Evolutionary conservation across 345 rosid genomes (phyloP).

Genomic region (Kernera saxatilis): DNA sequence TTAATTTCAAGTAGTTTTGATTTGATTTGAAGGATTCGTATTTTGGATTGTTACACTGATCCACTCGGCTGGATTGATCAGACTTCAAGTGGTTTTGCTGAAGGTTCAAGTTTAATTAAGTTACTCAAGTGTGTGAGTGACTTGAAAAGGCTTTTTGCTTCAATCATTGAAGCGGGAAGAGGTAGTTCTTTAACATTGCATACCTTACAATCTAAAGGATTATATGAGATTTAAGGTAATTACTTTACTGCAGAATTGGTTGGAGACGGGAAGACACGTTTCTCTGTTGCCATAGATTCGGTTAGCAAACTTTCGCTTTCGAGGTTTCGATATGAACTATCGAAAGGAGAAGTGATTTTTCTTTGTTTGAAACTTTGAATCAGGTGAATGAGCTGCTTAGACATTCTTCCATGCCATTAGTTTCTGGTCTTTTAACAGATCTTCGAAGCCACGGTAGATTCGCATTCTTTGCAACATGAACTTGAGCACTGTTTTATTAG

Average conservation of each 20-base stretch:
- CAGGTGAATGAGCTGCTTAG: constrained; percentile 76
- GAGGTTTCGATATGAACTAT: neutral
- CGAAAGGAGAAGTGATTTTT: neutral
- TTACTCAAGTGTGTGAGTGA: constrained; percentile 56
- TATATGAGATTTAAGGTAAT: constrained; percentile 2
- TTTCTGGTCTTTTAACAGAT: constrained; percentile 59
- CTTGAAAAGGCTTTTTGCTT: constrained; percentile 46
- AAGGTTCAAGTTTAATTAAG: constrained; percentile 28
- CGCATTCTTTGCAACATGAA: neutral
- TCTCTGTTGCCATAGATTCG: constrained; percentile 77
- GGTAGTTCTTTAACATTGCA: constrained; percentile 33
- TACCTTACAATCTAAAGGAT: neutral
- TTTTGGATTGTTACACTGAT: constrained; percentile 86
- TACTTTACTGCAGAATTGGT: constrained; percentile 47
- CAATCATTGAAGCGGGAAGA: constrained; percentile 62
- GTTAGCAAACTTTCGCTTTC: constrained; percentile 35
- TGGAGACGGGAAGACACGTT: constrained; percentile 55
- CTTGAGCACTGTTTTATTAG: neutral
- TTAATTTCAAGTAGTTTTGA: too few relatives aligned
- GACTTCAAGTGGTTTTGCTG: constrained; percentile 14
- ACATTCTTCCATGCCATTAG: constrained; percentile 52
- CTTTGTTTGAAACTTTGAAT: neutral
- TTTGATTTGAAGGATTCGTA: constrained; percentile 51
- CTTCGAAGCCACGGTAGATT: constrained; percentile 72
- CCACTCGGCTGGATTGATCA: constrained; percentile 78